Conservation (phyloP, 1,284 basidiomycete genomes). For the Ustilago crameri region DNA sequence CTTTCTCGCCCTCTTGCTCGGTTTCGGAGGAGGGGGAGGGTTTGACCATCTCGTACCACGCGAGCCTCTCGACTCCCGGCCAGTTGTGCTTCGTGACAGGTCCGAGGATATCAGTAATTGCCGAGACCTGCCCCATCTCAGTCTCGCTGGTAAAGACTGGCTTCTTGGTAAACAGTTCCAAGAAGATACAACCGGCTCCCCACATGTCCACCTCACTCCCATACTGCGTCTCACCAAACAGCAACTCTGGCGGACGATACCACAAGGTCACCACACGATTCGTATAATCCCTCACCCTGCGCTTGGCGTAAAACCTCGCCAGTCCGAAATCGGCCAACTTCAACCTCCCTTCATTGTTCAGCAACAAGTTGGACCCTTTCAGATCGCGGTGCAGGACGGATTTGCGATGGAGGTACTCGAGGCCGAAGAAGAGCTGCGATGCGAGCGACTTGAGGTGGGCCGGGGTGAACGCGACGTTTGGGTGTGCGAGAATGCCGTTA, state of each 20-base stretch:
- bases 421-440: slow-evolving; percentile 89
- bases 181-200: slow-evolving; percentile 99
- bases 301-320: slow-evolving; percentile 94
- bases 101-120: slow-evolving; percentile 88
- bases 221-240: slow-evolving; percentile 95
- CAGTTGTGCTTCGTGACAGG: slow-evolving; percentile 85
- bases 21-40: slow-evolving; percentile 70
- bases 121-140: slow-evolving; percentile 95
- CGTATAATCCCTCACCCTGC: slow-evolving; percentile 89
- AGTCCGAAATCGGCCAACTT: slow-evolving; percentile 98
- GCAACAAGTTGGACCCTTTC: slow-evolving; percentile 97
- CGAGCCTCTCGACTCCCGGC: slow-evolving; percentile 83
- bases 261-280: slow-evolving; percentile 98
- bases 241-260: slow-evolving; percentile 95
- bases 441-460: slow-evolving; percentile 95
- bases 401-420: slow-evolving; percentile 93
- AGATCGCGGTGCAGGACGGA: slow-evolving; percentile 97
- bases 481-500: slow-evolving; percentile 92
- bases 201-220: slow-evolving; percentile 99
- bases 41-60: slow-evolving; percentile 98
- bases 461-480: slow-evolving; percentile 80
- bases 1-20: slow-evolving; percentile 72
- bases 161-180: slow-evolving; percentile 93
- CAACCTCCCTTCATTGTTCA: slow-evolving; percentile 89
- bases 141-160: slow-evolving; percentile 96